A percentile compares a stretch with the other conserved stretches of the same genome.
phyloP scores from a whole-genome alignment of 2,329 filamentous ascomycete genomes.

The Hypoxylon rubiginosum region DNA sequence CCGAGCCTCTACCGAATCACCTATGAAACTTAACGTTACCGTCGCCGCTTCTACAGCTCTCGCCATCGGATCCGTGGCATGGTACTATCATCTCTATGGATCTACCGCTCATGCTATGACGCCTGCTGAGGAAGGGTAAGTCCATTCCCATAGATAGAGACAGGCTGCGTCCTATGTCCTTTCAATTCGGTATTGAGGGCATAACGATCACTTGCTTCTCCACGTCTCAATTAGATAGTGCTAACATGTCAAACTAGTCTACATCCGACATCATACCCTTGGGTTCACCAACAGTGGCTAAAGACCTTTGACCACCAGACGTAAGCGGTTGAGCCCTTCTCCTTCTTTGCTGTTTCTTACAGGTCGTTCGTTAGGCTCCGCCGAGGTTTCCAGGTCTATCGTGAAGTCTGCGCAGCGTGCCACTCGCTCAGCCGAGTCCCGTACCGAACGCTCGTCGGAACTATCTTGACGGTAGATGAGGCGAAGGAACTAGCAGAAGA shows the following conservation, averaged over 20 bases:
- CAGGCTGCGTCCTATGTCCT: slow-evolving; percentile 38
- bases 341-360: slow-evolving; percentile 52
- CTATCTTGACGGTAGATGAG: slow-evolving; percentile 95
- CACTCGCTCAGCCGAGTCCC: slow-evolving; percentile 96
- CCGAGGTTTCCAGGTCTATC: slow-evolving; percentile 99
- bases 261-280: slow-evolving; percentile 91
- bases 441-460: slow-evolving; percentile 91
- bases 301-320: slow-evolving; percentile 98
- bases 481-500: slow-evolving; percentile 97
- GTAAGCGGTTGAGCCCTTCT: slow-evolving; percentile 69
- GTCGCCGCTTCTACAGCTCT: slow-evolving; percentile 88
- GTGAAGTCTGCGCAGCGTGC: slow-evolving; percentile 97
- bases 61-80: slow-evolving; percentile 90
- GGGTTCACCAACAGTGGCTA: slow-evolving; percentile 91
- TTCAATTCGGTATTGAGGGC: slow-evolving; percentile 34
- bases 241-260: slow-evolving; percentile 70
- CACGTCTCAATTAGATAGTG: slow-evolving; percentile 19
- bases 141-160: slow-evolving; percentile 49
- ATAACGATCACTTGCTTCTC: slow-evolving; percentile 33
- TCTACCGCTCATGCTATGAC: slow-evolving; percentile 89
- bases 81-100: slow-evolving; percentile 98
- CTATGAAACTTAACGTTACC: slow-evolving; percentile 87
- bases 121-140: slow-evolving; percentile 98
- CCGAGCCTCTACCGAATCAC: slow-evolving; percentile 78
- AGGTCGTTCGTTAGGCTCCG: slow-evolving; percentile 81